Base-by-base conservation (phyloP, 805 yeast genomes). In the Pichia nanzhaoensis region DNA sequence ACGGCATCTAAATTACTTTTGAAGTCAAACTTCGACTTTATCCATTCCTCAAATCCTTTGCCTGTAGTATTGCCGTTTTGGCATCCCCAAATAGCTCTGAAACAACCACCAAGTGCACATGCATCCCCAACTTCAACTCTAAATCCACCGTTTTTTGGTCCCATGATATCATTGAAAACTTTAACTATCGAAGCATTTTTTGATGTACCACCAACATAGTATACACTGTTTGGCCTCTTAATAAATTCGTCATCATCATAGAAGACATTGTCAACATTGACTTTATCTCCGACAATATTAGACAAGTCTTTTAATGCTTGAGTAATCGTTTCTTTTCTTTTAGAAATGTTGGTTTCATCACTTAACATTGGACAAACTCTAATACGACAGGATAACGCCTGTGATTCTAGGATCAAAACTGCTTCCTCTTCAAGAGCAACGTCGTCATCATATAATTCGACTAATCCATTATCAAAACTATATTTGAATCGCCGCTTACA, bases 91-190 rank as follows among this genome's bases (percentile, higher is more conserved):
- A 81, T 68, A 1, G 95, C 91, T 59, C 85, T 84, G 65, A 74
- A 85, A 35, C 95, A 91, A 4, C 96, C 95, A 21, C 96, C 96
- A 31, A 86, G 63, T 0, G 96, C 96, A 71, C 96, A 89, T 1
- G 96, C 93, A 64, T 89, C 89, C 7, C 91, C 79, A 39, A 86
- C 76, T 55, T 85, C 89, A 33, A 84, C 80, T 48, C 78, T 76
- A 59, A 64, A 85, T 50, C 83, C 79, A 1, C 90, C 93, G 1
- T 69, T 64, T 20, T 66, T 57, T 0, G 85, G 79, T 5, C 89
- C 90, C 31, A 89, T 63, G 7, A 89, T 79, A 12, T 80, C 68
- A 10, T 89, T 79, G 69, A 85, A 82, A 51, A 77, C 82, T 18
- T 65, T 61, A 28, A 88, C 80, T 42, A 89, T 82, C 22, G 87